These are phyloP conservation scores for Pseudonectria buxi DNA, from an alignment of 2,329 filamentous ascomycete genomes.

Conservation along the genomic window DNA sequence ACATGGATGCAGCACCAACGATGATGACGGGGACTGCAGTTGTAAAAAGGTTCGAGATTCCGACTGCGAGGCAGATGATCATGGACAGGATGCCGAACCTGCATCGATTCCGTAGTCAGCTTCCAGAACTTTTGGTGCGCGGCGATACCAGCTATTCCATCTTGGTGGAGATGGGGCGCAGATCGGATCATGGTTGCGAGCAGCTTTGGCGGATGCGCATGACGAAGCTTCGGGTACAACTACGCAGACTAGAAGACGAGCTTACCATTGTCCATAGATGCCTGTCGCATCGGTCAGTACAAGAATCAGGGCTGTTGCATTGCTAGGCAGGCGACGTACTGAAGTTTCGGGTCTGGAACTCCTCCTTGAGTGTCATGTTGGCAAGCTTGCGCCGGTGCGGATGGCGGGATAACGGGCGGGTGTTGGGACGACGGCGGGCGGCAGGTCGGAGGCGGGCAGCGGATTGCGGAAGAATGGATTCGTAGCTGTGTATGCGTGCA, in stretches of 20 bases:
- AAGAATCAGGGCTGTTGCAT: neutral
- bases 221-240: slow-evolving; percentile 2
- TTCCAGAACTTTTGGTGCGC: neutral
- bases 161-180: slow-evolving; percentile 1
- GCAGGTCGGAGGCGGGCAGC: too few species aligned
- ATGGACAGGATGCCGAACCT: slow-evolving; percentile 67
- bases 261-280: slow-evolving; percentile 73
- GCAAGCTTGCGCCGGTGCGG: slow-evolving; percentile 10
- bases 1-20: slow-evolving; percentile 49
- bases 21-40: slow-evolving; percentile 41
- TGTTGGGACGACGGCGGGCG: neutral
- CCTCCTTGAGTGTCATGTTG: slow-evolving; percentile 65
- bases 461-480: too few species aligned
- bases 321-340: slow-evolving; percentile 43
- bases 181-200: slow-evolving; percentile 4
- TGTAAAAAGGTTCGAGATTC: slow-evolving; percentile 61
- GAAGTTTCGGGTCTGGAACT: slow-evolving; percentile 68
- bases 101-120: slow-evolving; percentile 10
- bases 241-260: slow-evolving; percentile 7
- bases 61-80: slow-evolving; percentile 63
- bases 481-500: too few species aligned
- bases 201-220: slow-evolving; percentile 6
- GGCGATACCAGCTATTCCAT: slow-evolving; percentile 2
- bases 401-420: slow-evolving; percentile 1
- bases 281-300: slow-evolving; percentile 41